phyloP scores from a whole-genome alignment of 1,139 yeast species.

The Magnusiomyces paraingens region DNA sequence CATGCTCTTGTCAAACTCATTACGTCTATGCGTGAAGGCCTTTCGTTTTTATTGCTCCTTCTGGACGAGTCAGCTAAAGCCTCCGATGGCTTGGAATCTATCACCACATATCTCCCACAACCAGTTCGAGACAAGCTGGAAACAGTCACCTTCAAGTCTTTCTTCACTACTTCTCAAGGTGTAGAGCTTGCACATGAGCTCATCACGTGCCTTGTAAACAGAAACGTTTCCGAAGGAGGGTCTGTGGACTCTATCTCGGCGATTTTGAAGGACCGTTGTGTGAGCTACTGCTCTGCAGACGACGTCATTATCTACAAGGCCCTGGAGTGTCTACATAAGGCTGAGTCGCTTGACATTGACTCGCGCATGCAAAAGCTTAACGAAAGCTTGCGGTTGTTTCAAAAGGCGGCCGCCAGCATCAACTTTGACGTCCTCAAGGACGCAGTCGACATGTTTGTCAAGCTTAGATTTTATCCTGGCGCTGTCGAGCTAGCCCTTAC shows the following conservation, averaged over 20 bases:
- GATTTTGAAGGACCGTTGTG: slow-evolving; percentile 86
- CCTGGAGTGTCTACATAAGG: slow-evolving; percentile 81
- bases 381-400: slow-evolving; percentile 69
- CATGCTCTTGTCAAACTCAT: slow-evolving; percentile 70
- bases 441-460: slow-evolving; percentile 70
- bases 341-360: slow-evolving; percentile 55
- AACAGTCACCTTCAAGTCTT: slow-evolving; percentile 61
- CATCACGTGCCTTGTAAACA: slow-evolving; percentile 80
- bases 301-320: slow-evolving; percentile 95
- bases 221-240: slow-evolving; percentile 85
- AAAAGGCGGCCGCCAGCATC: slow-evolving; percentile 72
- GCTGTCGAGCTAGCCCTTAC: slow-evolving; percentile 79
- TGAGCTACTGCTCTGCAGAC: slow-evolving; percentile 88
- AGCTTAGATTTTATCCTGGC: slow-evolving; percentile 72
- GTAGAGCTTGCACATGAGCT: slow-evolving; percentile 77
- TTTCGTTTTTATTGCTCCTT: slow-evolving; percentile 77
- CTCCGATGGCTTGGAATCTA: slow-evolving; percentile 47
- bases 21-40: slow-evolving; percentile 77
- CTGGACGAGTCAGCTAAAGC: slow-evolving; percentile 58
- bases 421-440: slow-evolving; percentile 76
- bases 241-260: slow-evolving; percentile 87
- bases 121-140: slow-evolving; percentile 65
- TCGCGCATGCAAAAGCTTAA: slow-evolving; percentile 62
- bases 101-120: slow-evolving; percentile 60
- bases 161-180: slow-evolving; percentile 60